Conservation (phyloP, 1,139 yeast species). For the Entelexis sorbosivorans region DNA sequence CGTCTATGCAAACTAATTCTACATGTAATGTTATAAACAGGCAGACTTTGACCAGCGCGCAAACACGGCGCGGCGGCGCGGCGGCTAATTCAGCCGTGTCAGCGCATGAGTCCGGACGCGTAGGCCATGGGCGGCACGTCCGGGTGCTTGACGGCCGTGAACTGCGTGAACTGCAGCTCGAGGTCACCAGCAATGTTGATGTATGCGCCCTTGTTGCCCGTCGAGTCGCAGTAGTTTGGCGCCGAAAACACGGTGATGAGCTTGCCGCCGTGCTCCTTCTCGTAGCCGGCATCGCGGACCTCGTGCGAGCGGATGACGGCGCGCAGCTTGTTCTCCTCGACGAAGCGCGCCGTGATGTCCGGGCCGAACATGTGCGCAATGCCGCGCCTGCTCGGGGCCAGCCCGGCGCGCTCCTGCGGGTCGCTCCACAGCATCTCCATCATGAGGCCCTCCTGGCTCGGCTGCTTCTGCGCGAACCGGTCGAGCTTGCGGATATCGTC, state of each 20-base stretch:
- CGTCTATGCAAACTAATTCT: not conserved
- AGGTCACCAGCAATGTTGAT: conserved; percentile 54
- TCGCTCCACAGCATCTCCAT: conserved; percentile 98
- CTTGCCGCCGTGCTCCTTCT: conserved; percentile 73
- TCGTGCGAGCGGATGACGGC: conserved; percentile 90
- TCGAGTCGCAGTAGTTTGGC: conserved; percentile 90
- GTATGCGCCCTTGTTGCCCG: conserved; percentile 84
- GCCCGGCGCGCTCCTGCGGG: conserved; percentile 70
- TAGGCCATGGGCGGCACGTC: conserved; percentile 92
- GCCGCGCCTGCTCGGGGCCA: conserved; percentile 87
- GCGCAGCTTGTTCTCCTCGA: conserved; percentile 57
- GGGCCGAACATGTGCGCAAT: conserved; percentile 96
- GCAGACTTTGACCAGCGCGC: not conserved
- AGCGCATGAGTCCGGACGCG: conserved; percentile 37
- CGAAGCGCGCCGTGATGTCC: conserved; percentile 73
- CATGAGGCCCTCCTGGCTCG: conserved; percentile 82
- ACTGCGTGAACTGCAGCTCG: conserved; percentile 46
- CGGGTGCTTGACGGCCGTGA: conserved; percentile 82
- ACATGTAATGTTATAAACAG: not conserved
- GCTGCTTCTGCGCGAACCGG: conserved; percentile 60
- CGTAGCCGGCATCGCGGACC: conserved; percentile 84
- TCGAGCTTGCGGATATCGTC: conserved; percentile 64
- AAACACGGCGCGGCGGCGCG: too few species aligned
- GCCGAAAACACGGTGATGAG: conserved; percentile 91
- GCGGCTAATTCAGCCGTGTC: not conserved